phyloP scores from a whole-genome alignment of 2,329 filamentous ascomycete genomes.

The Clonostachys byssicola region DNA sequence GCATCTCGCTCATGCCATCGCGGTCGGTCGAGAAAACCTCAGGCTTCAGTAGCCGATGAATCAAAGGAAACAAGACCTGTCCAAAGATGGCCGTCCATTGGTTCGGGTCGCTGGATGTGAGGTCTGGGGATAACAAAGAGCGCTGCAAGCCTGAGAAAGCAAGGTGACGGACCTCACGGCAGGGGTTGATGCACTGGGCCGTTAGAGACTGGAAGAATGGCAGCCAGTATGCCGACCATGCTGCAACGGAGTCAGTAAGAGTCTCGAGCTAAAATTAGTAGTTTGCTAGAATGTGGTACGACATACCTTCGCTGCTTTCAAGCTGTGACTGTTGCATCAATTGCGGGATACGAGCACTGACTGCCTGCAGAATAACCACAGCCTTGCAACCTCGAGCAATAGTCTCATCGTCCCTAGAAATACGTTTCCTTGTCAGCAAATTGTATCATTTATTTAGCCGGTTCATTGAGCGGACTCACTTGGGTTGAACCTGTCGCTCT shows the following conservation, averaged over 20 bases:
- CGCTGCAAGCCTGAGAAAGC: constrained; percentile 84
- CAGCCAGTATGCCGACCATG: constrained; percentile 97
- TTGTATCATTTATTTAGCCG: constrained; percentile 10
- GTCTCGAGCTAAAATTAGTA: neutral
- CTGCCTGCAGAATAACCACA: constrained; percentile 73
- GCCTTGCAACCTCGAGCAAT: constrained; percentile 77
- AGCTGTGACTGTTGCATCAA: constrained; percentile 93
- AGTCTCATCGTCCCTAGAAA: constrained; percentile 38
- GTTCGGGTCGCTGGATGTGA: constrained; percentile 78
- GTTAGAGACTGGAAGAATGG: constrained; percentile 89
- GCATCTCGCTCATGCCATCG: constrained; percentile 90
- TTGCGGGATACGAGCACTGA: constrained; percentile 77
- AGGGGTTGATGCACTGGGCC: constrained; percentile 89
- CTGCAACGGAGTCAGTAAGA: constrained; percentile 35
- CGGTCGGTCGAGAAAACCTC: constrained; percentile 92
- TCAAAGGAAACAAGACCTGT: constrained; percentile 89
- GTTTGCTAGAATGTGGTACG: neutral
- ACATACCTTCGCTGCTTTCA: constrained; percentile 73
- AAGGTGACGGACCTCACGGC: constrained; percentile 85
- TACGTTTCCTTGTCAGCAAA: neutral
- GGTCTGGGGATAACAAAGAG: constrained; percentile 76
- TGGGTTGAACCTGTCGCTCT: constrained; percentile 13
- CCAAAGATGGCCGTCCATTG: constrained; percentile 96
- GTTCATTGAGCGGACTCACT: constrained; percentile 1
- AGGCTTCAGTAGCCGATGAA: constrained; percentile 82